Evolutionary conservation across 805 yeast genomes (phyloP), one percentile per base, ranked within the genome.

Genomic region (Pichia exigua): DNA sequence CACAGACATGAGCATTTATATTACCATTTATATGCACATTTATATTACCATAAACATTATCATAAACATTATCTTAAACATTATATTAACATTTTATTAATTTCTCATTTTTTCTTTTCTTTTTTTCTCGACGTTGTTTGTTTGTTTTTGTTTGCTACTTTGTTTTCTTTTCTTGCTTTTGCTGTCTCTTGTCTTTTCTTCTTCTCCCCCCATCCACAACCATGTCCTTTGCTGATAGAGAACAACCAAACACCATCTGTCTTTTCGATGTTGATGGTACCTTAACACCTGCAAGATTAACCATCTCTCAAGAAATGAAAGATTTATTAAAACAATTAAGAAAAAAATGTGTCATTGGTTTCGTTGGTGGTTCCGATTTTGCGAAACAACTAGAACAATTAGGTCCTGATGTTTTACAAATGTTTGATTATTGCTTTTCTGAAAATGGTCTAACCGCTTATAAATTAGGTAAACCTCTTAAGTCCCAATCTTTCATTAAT

Each of bases 221-320:
- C 24, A 66, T 65, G 70, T 62, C 68, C 24, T 87, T 85, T 65
- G 71, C 88, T 41, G 73, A 85, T 67, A 83, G 82, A 71, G 86
- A 87, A 74, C 77, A 83, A 60, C 95, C 95, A 67, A 85, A 88
- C 62, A 85, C 88, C 57, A 77, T 94, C 65, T 95, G 88, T 60
- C 82, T 94, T 59, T 94, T 94, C 73, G 99, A 94, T 65, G 99
- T 94, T 60, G 99, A 94, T 69, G 99, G 97, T 60, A 94, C 99
- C 52, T 79, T 94, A 71, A 92, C 98, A 42, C 99, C 98, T 60
- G 98, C 99, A 51, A 89, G 99, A 77, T 59, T 68, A 50, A 52
- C 46, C 41, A 72, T 86, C 61, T 82, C 90, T 56, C 79, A 81
- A 63, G 96, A 90, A 72, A 85, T 94, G 83, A 79, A 74, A 66